Percentiles rank a stretch among this genome's conserved stretches.
These are phyloP conservation scores for Rauvolfia tetraphylla DNA, from an alignment of 257 asterid genomes.

Conservation along the genomic window DNA sequence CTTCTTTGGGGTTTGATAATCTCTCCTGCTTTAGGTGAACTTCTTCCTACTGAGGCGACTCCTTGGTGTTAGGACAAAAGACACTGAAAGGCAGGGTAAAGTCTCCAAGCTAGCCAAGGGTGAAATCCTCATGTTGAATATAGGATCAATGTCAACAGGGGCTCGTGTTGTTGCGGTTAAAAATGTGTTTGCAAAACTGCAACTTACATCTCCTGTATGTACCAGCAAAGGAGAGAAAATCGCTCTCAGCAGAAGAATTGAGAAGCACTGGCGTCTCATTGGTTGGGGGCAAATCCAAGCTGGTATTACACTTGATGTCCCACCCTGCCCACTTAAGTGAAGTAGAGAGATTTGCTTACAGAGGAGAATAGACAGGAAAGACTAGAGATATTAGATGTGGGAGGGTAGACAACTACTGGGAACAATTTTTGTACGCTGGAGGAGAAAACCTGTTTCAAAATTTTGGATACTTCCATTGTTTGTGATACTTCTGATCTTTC, in stretches of 20 bases:
- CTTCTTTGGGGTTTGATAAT: neutral
- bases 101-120: conserved; percentile 84
- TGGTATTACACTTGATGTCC: conserved; percentile 85
- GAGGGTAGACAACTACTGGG: conserved; percentile 44
- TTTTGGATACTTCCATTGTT: conserved; percentile 9
- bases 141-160: conserved; percentile 98
- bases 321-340: conserved; percentile 70
- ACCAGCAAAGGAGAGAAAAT: conserved; percentile 91
- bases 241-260: conserved; percentile 92
- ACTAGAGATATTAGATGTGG: conserved; percentile 41
- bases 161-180: conserved; percentile 87
- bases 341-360: neutral
- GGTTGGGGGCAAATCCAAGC: conserved; percentile 99
- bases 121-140: conserved; percentile 93
- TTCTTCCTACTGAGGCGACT: conserved; percentile 85
- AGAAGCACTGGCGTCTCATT: conserved; percentile 98
- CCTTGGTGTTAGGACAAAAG: conserved; percentile 94
- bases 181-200: conserved; percentile 85
- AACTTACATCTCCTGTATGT: conserved; percentile 94
- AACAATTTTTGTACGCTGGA: conserved; percentile 56
- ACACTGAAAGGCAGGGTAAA: conserved; percentile 82
- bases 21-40: conserved; percentile 52
- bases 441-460: conserved; percentile 41
- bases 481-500: conserved; percentile 7
- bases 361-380: conserved; percentile 1